Conservation (phyloP, 2,329 filamentous ascomycete genomes). For the Meredithiella fracta region DNA sequence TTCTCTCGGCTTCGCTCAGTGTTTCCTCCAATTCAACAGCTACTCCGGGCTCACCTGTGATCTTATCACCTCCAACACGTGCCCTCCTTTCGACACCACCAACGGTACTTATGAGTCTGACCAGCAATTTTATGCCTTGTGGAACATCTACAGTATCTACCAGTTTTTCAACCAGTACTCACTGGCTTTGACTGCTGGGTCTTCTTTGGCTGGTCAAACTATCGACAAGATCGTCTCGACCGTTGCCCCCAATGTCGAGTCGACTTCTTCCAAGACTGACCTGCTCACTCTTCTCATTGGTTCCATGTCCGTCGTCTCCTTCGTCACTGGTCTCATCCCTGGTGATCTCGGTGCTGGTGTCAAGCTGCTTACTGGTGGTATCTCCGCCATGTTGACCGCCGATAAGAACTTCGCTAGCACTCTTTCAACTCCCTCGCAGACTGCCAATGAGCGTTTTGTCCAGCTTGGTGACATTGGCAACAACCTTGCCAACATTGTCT, state of each 20-base stretch:
- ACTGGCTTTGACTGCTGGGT: slow-evolving; percentile 17
- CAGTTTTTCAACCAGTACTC: slow-evolving; percentile 21
- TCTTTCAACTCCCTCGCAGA: slow-evolving; percentile 15
- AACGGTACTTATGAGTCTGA: slow-evolving; percentile 16
- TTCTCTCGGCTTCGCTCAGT: slow-evolving; percentile 18
- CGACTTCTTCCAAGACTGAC: slow-evolving; percentile 12
- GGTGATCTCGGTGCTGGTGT: slow-evolving; percentile 15
- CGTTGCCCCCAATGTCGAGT: slow-evolving; percentile 17
- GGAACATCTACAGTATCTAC: slow-evolving; percentile 19
- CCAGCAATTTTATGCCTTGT: slow-evolving; percentile 19
- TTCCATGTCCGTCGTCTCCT: slow-evolving; percentile 15
- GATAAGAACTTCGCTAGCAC: slow-evolving; percentile 13
- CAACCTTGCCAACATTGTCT: slow-evolving; percentile 16
- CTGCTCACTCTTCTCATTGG: slow-evolving; percentile 16
- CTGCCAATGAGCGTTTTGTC: slow-evolving; percentile 18
- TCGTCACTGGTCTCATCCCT: slow-evolving; percentile 17
- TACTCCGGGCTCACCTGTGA: slow-evolving; percentile 18
- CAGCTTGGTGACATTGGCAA: slow-evolving; percentile 18
- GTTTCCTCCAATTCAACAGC: slow-evolving; percentile 18
- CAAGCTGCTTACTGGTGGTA: slow-evolving; percentile 15
- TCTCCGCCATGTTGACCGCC: slow-evolving; percentile 10
- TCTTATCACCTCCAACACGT: slow-evolving; percentile 18
- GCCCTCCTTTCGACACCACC: slow-evolving; percentile 15
- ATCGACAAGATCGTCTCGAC: slow-evolving; percentile 18
- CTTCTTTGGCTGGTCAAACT: slow-evolving; percentile 18